Evolutionary conservation across 352 stramenopile genomes (phyloP).

Genomic region (Pythium chondricola): DNA sequence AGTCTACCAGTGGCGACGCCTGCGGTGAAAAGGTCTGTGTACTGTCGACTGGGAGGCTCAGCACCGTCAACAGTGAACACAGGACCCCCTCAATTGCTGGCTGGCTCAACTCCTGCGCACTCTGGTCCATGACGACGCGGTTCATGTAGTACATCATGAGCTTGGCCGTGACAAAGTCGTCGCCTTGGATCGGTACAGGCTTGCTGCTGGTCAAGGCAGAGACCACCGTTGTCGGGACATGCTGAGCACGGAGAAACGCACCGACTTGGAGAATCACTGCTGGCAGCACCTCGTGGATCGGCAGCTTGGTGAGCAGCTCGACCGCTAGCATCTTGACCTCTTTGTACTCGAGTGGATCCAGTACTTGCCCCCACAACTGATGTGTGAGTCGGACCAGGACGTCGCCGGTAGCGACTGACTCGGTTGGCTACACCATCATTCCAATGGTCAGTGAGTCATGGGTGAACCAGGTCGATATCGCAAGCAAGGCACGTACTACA

Average conservation of each 20-base stretch:
- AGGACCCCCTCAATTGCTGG: slow-evolving; percentile 15
- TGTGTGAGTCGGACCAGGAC: no score
- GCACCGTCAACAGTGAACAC: slow-evolving; percentile 40
- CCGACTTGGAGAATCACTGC: slow-evolving; percentile 34
- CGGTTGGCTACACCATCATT: no score
- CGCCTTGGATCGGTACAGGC: slow-evolving; percentile 3
- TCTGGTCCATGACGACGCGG: slow-evolving; percentile 40
- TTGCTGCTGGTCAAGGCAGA: background rate
- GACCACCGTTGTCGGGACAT: background rate
- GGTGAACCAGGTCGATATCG: no score
- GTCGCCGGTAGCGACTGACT: no score
- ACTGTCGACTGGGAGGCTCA: slow-evolving; percentile 31
- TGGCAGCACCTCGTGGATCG: slow-evolving; percentile 23
- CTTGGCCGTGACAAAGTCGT: slow-evolving; percentile 50
- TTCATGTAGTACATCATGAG: slow-evolving; percentile 78
- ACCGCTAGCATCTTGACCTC: slow-evolving; percentile 68
- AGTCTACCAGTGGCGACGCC: slow-evolving; percentile 38
- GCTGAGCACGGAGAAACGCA: slow-evolving; percentile 34
- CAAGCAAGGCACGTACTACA: no score
- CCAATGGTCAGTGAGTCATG: no score
- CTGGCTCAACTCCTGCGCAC: background rate
- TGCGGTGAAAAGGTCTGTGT: slow-evolving; percentile 12
- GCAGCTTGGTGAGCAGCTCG: slow-evolving; percentile 49
- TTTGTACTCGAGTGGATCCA: slow-evolving; percentile 71
- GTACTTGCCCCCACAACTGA: slow-evolving; percentile 22